phyloP scores from a whole-genome alignment of 306 rosid species.

The Sicyos baderoa region DNA sequence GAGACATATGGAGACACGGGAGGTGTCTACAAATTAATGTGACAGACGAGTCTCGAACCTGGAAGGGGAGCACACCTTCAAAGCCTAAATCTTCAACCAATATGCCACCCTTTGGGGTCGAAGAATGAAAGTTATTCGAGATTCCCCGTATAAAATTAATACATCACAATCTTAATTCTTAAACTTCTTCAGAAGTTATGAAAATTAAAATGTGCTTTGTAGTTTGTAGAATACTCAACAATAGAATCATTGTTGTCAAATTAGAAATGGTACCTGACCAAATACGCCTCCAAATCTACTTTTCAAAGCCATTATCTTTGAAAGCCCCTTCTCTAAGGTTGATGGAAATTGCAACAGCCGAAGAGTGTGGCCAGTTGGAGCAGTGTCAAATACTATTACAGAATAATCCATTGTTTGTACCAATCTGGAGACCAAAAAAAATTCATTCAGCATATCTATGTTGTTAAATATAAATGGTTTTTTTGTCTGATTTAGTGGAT shows the following conservation, averaged over 20 bases:
- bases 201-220: background rate
- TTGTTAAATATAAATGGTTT: background rate
- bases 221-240: background rate
- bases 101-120: background rate
- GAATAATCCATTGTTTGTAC: constrained; percentile 99
- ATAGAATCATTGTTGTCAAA: background rate
- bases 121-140: background rate
- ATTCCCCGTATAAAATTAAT: background rate
- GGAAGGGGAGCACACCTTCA: too few species aligned
- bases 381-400: constrained; percentile 92
- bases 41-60: too few species aligned
- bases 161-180: background rate
- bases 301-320: constrained; percentile 90
- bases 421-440: constrained; percentile 51
- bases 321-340: constrained; percentile 87
- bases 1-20: too few species aligned
- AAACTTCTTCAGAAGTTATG: background rate
- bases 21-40: too few species aligned
- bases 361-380: constrained; percentile 98
- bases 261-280: constrained; percentile 53
- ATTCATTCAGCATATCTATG: background rate
- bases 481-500: background rate
- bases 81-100: too few species aligned
- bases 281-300: constrained; percentile 86
- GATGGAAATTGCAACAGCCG: constrained; percentile 92